Base-by-base conservation (phyloP, 2,329 filamentous ascomycete genomes). In the Fusarium domesticum region DNA sequence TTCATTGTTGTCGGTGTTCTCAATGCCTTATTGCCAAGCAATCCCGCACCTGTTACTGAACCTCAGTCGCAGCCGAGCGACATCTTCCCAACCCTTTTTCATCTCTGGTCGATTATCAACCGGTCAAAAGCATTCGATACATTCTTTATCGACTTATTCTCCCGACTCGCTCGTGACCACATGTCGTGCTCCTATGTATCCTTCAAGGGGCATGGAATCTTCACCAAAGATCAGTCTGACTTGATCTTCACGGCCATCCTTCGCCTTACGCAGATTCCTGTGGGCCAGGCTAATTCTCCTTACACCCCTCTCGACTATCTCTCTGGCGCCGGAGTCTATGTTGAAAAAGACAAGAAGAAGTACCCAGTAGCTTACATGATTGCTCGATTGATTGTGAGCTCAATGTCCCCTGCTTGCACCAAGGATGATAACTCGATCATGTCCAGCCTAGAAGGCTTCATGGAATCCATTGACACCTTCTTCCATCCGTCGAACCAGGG, bases 401-500 rank as follows among this genome's bases (percentile, higher is more conserved):
- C 91, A 0, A 67, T 98, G 31, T 97, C 93, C 2, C 92, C 93
- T 2, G 75, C 83, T 35, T 93, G 89, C 59, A 71, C 95, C 37
- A 81, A 87, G 33, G 75, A 81, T n/a, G 76, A 85, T 20, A 84
- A 85, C 43, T 97, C 91, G 1, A 81, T 95, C 34, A 70, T 98
- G 58, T 81, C 85, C 25, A 89, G 87, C 53, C 77, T 98, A 5
- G 92, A 98, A 65, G 92, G 89, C 1, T 75, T 98, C 40, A 87
- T 98, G 56, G 87, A 97, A 65, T 93, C 91, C 3, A 86, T 97
- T 36, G 93, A 98, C 66, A 98, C 93, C 1, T 98, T 98, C 68
- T 98, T 96, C 74, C 93, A 98, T 60, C 93, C 93, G 2, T 98
- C 93, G 3, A 98, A 98, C 65, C 88, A 92, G 40, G 93, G 93